These are phyloP conservation scores for Solanum chiquidenum DNA, from an alignment of 257 asterid species.

Conservation along the genomic window DNA sequence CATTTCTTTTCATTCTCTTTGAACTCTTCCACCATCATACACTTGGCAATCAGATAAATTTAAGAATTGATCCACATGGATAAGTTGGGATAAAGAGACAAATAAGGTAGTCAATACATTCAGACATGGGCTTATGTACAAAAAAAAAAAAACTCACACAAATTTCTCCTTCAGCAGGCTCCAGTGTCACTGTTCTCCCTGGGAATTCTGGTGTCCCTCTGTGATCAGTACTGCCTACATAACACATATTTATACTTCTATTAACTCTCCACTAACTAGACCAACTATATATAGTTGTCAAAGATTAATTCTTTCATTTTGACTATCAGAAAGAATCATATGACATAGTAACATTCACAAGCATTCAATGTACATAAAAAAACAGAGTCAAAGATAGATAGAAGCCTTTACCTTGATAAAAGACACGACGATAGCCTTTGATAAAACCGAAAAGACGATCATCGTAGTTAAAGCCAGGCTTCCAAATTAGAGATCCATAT, in stretches of 20 bases:
- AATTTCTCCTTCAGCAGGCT: constrained; percentile 68
- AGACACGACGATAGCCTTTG: constrained; percentile 80
- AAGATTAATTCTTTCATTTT: background rate
- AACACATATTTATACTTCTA: background rate
- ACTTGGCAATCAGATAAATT: background rate
- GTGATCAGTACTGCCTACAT: constrained; percentile 90
- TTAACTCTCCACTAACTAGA: background rate
- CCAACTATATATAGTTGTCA: background rate
- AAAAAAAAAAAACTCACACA: constrained; percentile 36
- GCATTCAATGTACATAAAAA: background rate
- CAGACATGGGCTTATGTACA: background rate
- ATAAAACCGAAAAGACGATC: constrained; percentile 80
- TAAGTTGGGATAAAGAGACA: background rate
- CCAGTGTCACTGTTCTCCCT: constrained; percentile 87
- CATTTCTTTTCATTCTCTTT: background rate
- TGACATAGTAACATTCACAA: background rate
- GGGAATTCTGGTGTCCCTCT: constrained; percentile 92
- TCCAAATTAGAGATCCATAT: constrained; percentile 95
- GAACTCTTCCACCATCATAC: background rate
- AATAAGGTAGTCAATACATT: background rate
- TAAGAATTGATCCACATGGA: background rate
- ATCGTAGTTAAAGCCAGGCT: constrained; percentile 68
- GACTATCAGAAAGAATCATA: background rate
- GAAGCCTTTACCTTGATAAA: constrained; percentile 57
- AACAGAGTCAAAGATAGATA: background rate